These are phyloP conservation scores for Acarospora socialis DNA, from an alignment of 2,329 filamentous ascomycete genomes.

Conservation along the genomic window DNA sequence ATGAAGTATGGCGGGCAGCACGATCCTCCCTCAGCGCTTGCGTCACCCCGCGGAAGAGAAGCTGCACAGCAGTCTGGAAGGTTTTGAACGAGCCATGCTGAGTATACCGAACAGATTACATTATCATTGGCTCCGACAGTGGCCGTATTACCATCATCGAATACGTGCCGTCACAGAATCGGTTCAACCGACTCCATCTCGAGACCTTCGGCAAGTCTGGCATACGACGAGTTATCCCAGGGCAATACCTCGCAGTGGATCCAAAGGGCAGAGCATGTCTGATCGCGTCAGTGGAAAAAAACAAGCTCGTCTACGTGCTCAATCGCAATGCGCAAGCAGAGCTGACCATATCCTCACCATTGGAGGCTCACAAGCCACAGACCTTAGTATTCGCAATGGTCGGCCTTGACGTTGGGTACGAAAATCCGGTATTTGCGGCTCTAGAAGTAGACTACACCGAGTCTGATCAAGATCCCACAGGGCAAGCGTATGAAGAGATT, in stretches of 20 bases:
- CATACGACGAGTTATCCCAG: slow-evolving; percentile 80
- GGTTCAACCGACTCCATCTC: slow-evolving; percentile 76
- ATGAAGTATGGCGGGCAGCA: slow-evolving; percentile 46
- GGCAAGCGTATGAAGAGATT: slow-evolving; percentile 62
- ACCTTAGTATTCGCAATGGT: slow-evolving; percentile 80
- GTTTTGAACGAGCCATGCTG: slow-evolving; percentile 27
- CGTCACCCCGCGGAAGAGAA: slow-evolving; percentile 5
- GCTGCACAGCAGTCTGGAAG: slow-evolving; percentile 1
- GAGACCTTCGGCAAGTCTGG: slow-evolving; percentile 99
- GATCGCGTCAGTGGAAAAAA: slow-evolving; percentile 91
- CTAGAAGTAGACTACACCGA: slow-evolving; percentile 90
- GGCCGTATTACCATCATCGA: slow-evolving; percentile 89
- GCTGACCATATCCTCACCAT: slow-evolving; percentile 88
- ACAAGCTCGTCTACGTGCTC: slow-evolving; percentile 97
- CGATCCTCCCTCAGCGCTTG: slow-evolving; percentile 22
- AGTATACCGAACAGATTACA: slow-evolving; percentile 56
- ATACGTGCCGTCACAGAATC: slow-evolving; percentile 73
- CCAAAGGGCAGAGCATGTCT: slow-evolving; percentile 92
- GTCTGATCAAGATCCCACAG: slow-evolving; percentile 78
- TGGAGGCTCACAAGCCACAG: slow-evolving; percentile 89
- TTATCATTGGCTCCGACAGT: slow-evolving; percentile 90
- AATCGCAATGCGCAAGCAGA: slow-evolving; percentile 91
- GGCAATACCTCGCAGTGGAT: slow-evolving; percentile 90
- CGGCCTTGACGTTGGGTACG: slow-evolving; percentile 86
- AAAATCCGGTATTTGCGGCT: slow-evolving; percentile 91